These are phyloP conservation scores for Dactylellina parvicollis DNA, from an alignment of 2,329 filamentous ascomycete species.

Conservation along the genomic window DNA sequence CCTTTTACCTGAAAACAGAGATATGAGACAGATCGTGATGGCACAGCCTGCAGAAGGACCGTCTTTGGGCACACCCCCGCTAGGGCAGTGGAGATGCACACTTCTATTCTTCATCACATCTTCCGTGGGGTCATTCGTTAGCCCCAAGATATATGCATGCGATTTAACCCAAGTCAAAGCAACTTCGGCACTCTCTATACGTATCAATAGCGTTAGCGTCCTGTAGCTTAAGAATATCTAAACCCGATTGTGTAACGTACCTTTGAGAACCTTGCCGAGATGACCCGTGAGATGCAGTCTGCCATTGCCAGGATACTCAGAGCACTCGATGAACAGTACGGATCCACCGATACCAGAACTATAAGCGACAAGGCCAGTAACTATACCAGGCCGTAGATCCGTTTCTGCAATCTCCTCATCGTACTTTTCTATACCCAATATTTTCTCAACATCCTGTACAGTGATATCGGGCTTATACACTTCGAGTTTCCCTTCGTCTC, in stretches of 20 bases:
- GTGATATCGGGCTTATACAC: conserved; percentile 79
- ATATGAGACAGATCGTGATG: conserved; percentile 92
- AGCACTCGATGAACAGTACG: conserved; percentile 97
- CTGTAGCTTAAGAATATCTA: not conserved
- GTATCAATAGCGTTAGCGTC: conserved; percentile 13
- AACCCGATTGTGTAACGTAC: conserved; percentile 34
- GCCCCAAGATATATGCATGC: conserved; percentile 87
- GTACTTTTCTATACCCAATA: conserved; percentile 90
- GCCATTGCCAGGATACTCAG: conserved; percentile 93
- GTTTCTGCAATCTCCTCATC: conserved; percentile 96
- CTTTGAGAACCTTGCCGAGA: conserved; percentile 91
- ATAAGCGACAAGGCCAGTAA: conserved; percentile 96
- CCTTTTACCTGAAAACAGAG: conserved; percentile 82
- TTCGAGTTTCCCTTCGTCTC: conserved; percentile 74
- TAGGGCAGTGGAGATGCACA: conserved; percentile 95
- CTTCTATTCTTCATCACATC: conserved; percentile 96
- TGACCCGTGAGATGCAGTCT: conserved; percentile 95
- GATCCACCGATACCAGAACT: conserved; percentile 77
- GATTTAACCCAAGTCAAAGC: conserved; percentile 97
- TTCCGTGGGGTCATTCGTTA: conserved; percentile 80
- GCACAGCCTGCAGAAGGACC: conserved; percentile 82
- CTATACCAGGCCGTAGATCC: conserved; percentile 83
- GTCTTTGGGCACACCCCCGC: conserved; percentile 86
- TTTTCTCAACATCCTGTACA: conserved; percentile 83
- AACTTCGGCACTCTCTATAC: conserved; percentile 85